A percentile compares a stretch with the other conserved stretches of the same genome.
These are phyloP conservation scores for Medicago arabica DNA, from an alignment of 306 rosid genomes.

Conservation along the genomic window DNA sequence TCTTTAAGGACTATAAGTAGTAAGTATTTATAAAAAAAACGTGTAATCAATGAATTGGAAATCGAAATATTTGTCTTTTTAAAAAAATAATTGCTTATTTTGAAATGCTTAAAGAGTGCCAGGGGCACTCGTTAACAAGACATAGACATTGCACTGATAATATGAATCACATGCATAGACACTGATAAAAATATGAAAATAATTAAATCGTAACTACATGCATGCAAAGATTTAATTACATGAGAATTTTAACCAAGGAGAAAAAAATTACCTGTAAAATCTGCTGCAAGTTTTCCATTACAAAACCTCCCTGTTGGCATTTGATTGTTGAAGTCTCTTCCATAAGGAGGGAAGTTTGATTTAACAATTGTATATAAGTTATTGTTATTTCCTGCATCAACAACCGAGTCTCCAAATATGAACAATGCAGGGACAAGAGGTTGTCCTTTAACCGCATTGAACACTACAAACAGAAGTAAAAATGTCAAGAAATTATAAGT, in stretches of 20 bases:
- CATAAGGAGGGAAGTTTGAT: conserved; percentile 81
- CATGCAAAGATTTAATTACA: neutral
- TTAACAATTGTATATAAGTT: conserved; percentile 56
- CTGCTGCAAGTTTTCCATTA: conserved; percentile 82
- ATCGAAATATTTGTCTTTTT: too few relatives aligned
- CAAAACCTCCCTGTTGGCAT: conserved; percentile 76
- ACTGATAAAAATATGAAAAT: neutral
- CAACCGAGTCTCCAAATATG: conserved; percentile 83
- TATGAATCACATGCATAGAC: neutral
- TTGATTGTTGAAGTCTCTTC: conserved; percentile 70
- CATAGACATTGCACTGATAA: too few relatives aligned
- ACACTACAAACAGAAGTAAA: conserved; percentile 43
- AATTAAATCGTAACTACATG: neutral
- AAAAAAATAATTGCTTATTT: too few relatives aligned
- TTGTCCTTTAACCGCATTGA: conserved; percentile 55
- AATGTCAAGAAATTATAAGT: conserved; percentile 40
- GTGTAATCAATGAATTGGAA: too few relatives aligned
- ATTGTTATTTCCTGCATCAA: conserved; percentile 81
- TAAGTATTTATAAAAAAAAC: too few relatives aligned
- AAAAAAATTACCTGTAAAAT: conserved; percentile 59
- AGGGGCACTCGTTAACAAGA: too few relatives aligned
- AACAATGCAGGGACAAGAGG: conserved; percentile 78
- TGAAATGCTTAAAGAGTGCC: too few relatives aligned
- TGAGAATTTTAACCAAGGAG: too few relatives aligned
- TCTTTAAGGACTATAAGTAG: too few relatives aligned